Base-by-base conservation (phyloP, 139 green algal genomes). In the Edaphochlamys debaryana region DNA sequence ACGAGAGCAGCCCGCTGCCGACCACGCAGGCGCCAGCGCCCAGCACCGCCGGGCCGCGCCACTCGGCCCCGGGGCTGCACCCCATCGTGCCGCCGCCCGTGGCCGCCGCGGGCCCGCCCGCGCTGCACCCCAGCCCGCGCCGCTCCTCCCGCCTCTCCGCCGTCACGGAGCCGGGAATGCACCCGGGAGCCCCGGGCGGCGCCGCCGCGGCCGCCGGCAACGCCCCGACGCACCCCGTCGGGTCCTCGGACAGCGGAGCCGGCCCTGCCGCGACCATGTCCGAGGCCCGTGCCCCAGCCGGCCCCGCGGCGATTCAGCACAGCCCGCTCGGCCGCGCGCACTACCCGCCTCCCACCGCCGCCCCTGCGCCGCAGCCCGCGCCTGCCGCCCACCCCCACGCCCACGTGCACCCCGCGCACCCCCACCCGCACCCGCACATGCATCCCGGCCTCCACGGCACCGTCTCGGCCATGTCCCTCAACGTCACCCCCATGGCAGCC, bases 121-220 rank as follows among this genome's bases (percentile, higher is more conserved):
- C 73, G 29, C 2, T 63, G 60, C 75, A 81, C 25, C 60, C 75
- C 20, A 81, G 75, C 60, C 75, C 75, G 27, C 60, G 60, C 34
- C 60, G 75, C 11, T 32, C 52, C 41, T 81, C 75, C 22, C 75
- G 75, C 17, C 75, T 81, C 23, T 41, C 75, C 4, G 30, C 37
- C 29, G 75, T 81, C 13, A 71, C 75, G 5, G 75, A 81, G 75
- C 75, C 75, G 20, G 75, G 75, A 23, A 30, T 20, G 56, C 56
- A 64, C 56, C 56, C 56, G 11, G 56, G 25, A 27, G 22, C 56
- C 11, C 22, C 25, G 5, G 56, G 11, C 56, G 56, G n/a, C n/a
- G n/a, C n/a, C n/a, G n/a, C n/a, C n/a, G n/a, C n/a, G n/a, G n/a
- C n/a, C n/a, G n/a, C n/a, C n/a, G n/a, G n/a, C n/a, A n/a, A n/a